Percentiles rank a stretch among this genome's conserved stretches.
Conservation (phyloP, 2,329 filamentous ascomycete species). For the Fusarium sp. region DNA sequence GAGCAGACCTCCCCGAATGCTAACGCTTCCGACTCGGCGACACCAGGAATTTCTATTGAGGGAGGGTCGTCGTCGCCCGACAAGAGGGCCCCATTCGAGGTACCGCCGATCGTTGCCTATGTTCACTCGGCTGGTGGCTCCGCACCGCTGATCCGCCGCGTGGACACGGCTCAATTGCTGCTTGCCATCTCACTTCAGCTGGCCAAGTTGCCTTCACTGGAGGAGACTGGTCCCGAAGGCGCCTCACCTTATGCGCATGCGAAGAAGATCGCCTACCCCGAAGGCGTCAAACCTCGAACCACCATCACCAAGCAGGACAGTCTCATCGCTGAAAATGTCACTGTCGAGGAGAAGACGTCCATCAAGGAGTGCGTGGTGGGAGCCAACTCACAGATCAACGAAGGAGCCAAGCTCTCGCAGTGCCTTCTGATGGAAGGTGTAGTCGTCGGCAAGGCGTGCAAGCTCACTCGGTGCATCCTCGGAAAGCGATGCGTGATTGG, state of each 20-base stretch:
- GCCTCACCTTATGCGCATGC: constrained; percentile 81
- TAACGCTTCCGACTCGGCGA: background rate
- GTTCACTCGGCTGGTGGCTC: constrained; percentile 70
- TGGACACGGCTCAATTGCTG: constrained; percentile 87
- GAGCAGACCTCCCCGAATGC: background rate
- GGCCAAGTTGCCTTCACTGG: constrained; percentile 81
- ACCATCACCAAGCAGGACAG: constrained; percentile 86
- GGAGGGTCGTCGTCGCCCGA: constrained; percentile 4
- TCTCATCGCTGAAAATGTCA: constrained; percentile 88
- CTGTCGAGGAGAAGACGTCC: constrained; percentile 87
- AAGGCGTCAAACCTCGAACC: constrained; percentile 81
- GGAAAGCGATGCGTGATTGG: constrained; percentile 85
- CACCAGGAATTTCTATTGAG: constrained; percentile 9
- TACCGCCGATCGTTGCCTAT: constrained; percentile 85
- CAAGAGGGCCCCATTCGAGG: constrained; percentile 42
- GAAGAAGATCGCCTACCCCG: constrained; percentile 84
- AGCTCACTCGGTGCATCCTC: constrained; percentile 87
- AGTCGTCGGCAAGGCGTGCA: constrained; percentile 83
- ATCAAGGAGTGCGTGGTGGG: constrained; percentile 94
- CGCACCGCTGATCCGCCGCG: constrained; percentile 80
- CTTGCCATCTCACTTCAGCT: constrained; percentile 85
- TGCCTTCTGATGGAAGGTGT: constrained; percentile 95
- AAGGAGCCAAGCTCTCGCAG: constrained; percentile 85
- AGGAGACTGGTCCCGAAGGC: constrained; percentile 67
- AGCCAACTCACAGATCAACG: constrained; percentile 84